A percentile compares a stretch with the other conserved stretches of the same genome.
phyloP scores from a whole-genome alignment of 1,139 yeast species.

The Blastobotrys raffinosifermentans region DNA sequence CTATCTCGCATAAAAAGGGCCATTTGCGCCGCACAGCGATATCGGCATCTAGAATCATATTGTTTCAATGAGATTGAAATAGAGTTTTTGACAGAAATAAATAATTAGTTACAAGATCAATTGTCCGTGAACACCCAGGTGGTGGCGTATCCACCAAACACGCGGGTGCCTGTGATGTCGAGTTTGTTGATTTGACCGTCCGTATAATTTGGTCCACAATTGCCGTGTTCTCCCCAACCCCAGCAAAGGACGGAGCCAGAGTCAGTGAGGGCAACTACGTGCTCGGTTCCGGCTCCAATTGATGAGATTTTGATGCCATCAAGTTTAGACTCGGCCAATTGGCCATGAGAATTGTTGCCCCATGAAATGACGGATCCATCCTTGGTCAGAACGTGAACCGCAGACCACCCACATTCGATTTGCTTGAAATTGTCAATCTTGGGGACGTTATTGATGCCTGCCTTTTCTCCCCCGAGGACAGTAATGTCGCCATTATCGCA shows the following conservation, averaged over 20 bases:
- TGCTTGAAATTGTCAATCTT: slow-evolving; percentile 12
- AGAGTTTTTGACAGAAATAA: too few relatives aligned
- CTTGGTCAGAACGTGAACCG: slow-evolving; percentile 45
- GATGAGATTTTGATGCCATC: slow-evolving; percentile 7
- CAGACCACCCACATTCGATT: slow-evolving; percentile 73
- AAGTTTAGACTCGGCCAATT: slow-evolving; percentile 34
- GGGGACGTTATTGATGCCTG: slow-evolving; percentile 17
- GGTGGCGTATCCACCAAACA: not conserved
- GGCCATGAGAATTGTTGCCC: slow-evolving; percentile 80
- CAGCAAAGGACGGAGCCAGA: slow-evolving; percentile 51
- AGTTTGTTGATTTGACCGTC: slow-evolving; percentile 25
- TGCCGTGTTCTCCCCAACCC: slow-evolving; percentile 99
- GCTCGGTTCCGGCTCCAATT: slow-evolving; percentile 75
- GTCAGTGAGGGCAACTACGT: slow-evolving; percentile 48
- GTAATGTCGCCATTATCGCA: slow-evolving; percentile 17
- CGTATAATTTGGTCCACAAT: slow-evolving; percentile 56
- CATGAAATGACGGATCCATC: slow-evolving; percentile 38
- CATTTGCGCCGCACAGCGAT: too few relatives aligned
- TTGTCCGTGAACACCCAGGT: too few relatives aligned
- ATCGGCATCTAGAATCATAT: too few relatives aligned
- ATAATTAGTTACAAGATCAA: too few relatives aligned
- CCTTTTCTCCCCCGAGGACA: slow-evolving; percentile 22
- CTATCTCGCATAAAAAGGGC: too few relatives aligned
- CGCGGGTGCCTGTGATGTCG: not conserved
- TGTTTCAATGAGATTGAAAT: too few relatives aligned